Evolutionary conservation across 1,284 basidiomycete species (phyloP), one percentile per base, ranked within the genome.

Genomic region (Dichomitus squalens): DNA sequence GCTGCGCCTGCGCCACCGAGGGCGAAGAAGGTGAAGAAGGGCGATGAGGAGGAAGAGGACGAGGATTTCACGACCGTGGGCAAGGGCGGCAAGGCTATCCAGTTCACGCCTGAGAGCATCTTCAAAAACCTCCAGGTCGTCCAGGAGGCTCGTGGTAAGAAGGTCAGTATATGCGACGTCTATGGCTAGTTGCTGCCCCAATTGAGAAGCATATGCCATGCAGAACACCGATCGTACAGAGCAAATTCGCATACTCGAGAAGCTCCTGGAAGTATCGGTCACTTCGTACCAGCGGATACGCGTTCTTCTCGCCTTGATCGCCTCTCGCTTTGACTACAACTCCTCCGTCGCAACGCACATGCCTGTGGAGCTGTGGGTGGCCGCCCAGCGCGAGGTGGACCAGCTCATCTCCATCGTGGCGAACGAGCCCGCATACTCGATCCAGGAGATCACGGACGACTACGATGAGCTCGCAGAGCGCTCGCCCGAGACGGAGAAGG

Each of bases 251-350:
- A 94, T 95, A 59, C 83, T 99, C 20, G 88, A 93, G 70, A 90
- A 91, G 70, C 83, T 98, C n/a, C 82, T 96, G 29, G 88, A 90
- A 65, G 91, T 96, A 16, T 88, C 95, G 11, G 85, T 84, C 35
- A 95, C 94, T 11, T 77, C 91, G 0, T 99, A 99, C 76, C 94
- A 97, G 72, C 88, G 87, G 65, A 95, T 99, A 64, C 91, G 97
- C 54, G 94, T 99, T 48, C 87, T 99, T 35, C 85, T 99, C 53
- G 92, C 95, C 44, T 84, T 99, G 52, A 85, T 99, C 66, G 95
- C 96, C 3, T 93, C 95, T 8, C 92, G 96, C 50, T 97, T 99
- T 75, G 97, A 99, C 78, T 99, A 96, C 78, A 96, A 95, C 73
- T 88, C 93, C 1, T 92, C 96, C 21, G 82, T 92, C 40, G 82